Conservation (phyloP, 257 asterid genomes). For the Gentiana straminea region DNA sequence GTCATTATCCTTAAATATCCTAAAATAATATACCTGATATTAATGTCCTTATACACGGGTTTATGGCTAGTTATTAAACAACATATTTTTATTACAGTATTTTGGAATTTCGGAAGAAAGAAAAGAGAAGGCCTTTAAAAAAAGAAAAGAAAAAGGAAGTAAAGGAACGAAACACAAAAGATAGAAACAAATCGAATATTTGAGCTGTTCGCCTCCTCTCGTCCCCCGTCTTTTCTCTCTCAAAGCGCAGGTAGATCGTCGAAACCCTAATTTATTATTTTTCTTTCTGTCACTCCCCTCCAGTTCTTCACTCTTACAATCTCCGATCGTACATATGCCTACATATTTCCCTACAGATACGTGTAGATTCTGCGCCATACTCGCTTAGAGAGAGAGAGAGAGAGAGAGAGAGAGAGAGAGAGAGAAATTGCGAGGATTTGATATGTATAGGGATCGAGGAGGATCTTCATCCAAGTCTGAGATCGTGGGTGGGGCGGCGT, state of each 20-base stretch:
- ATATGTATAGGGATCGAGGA: constrained; percentile 69
- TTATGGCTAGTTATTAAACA: no score
- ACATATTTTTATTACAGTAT: no score
- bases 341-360: constrained; percentile 1
- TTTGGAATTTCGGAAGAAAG: no score
- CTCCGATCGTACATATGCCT: not conserved
- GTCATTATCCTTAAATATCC: no score
- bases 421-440: not conserved
- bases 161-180: not conserved
- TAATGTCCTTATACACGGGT: no score
- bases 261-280: constrained; percentile 5
- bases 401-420: not conserved
- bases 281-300: not conserved
- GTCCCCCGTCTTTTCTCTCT: constrained; percentile 4
- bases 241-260: not conserved
- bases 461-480: constrained; percentile 55
- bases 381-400: not conserved
- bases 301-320: not conserved
- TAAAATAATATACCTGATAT: no score
- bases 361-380: not conserved
- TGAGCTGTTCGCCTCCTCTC: no score
- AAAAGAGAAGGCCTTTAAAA: no score
- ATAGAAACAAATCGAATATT: no score
- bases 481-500: constrained; percentile 43
- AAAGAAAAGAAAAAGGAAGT: no score